phyloP scores from a whole-genome alignment of 768 basidiomycete genomes.

The Leccinum variicolor region DNA sequence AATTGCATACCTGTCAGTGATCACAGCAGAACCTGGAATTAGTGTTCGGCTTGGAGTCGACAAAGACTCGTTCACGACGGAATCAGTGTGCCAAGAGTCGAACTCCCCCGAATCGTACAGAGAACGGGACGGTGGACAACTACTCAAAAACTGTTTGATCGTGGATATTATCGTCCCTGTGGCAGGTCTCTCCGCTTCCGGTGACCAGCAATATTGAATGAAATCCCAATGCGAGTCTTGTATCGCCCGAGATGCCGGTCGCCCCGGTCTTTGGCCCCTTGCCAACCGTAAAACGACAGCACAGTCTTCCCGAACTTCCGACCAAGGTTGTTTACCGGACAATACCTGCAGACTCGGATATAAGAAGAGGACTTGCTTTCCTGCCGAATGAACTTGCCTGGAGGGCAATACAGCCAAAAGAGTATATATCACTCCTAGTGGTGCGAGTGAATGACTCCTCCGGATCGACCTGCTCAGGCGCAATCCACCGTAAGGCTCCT shows the following conservation, averaged over 20 bases:
- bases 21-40: no score
- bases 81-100: no score
- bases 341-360: background rate
- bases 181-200: background rate
- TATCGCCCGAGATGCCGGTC: background rate
- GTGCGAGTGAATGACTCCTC: background rate
- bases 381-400: background rate
- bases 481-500: background rate
- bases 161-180: background rate
- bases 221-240: no score
- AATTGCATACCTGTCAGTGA: no score
- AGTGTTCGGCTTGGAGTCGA: no score
- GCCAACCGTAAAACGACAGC: background rate
- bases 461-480: background rate
- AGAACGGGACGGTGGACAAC: background rate
- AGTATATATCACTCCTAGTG: background rate
- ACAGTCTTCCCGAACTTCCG: background rate
- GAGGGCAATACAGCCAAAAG: background rate
- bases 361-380: background rate
- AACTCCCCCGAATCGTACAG: background rate
- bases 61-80: no score
- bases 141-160: background rate
- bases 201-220: background rate
- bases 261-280: background rate
- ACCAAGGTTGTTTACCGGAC: background rate